Conservation (phyloP, 257 asterid species). For the Voacanga thouarsii region DNA sequence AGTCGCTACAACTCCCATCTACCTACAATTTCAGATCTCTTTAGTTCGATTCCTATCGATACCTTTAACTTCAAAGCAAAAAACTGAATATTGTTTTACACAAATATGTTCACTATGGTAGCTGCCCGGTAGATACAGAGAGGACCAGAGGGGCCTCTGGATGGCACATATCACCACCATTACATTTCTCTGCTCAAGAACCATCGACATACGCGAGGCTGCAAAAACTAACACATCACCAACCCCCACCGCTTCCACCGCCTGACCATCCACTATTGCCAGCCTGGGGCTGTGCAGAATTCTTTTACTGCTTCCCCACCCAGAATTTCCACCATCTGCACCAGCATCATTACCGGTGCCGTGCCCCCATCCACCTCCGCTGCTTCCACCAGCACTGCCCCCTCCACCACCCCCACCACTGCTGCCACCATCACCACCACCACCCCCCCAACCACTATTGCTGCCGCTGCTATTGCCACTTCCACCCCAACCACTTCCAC, state of each 20-base stretch:
- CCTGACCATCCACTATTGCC: slow-evolving; percentile 7
- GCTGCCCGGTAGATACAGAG: background rate
- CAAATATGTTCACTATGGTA: background rate
- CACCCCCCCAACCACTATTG: background rate
- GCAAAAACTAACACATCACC: background rate
- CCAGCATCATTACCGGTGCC: slow-evolving; percentile 3
- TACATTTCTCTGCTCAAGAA: background rate
- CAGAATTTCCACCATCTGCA: background rate
- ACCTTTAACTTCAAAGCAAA: background rate
- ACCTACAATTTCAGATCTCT: no score
- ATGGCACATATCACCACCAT: background rate
- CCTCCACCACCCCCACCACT: slow-evolving; percentile 12
- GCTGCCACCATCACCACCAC: background rate
- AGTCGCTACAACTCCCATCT: no score
- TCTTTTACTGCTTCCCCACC: slow-evolving; percentile 3
- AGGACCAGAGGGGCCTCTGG: background rate
- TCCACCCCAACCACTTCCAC: slow-evolving; percentile 1
- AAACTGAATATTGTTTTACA: background rate
- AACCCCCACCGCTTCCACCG: background rate
- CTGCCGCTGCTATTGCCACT: slow-evolving; percentile 4
- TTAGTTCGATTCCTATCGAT: no score
- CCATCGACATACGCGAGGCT: background rate
- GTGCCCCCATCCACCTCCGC: slow-evolving; percentile 7
- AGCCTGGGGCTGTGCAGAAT: background rate
- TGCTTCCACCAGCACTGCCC: background rate